Conservation (phyloP, 768 basidiomycete species). For the Phanerodontia chrysosporium region DNA sequence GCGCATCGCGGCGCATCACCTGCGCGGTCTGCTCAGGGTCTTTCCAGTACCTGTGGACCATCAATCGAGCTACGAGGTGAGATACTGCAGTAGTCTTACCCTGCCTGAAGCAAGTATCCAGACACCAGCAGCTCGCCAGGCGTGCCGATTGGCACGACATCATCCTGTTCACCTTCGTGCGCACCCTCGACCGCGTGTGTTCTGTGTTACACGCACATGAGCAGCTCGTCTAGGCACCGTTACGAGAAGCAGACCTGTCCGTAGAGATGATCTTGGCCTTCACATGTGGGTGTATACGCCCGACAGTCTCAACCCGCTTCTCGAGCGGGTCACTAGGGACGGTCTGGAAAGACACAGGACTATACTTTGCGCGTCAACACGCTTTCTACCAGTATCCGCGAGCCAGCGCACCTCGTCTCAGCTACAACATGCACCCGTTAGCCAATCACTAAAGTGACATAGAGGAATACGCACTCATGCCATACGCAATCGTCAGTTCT, state of each 20-base stretch:
- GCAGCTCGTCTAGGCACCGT: neutral
- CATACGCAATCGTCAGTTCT: conserved; percentile 76
- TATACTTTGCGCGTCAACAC: conserved; percentile 21
- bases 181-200: neutral
- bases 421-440: conserved; percentile 37
- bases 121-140: conserved; percentile 73
- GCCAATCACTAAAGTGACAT: neutral
- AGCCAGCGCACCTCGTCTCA: conserved; percentile 53
- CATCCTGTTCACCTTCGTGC: neutral
- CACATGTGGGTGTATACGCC: conserved; percentile 71
- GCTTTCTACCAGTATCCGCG: neutral
- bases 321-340: conserved; percentile 61
- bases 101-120: conserved; percentile 78
- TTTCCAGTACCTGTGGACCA: conserved; percentile 60
- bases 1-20: conserved; percentile 53
- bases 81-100: conserved; percentile 36
- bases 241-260: conserved; percentile 33
- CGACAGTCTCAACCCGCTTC: conserved; percentile 81
- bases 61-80: neutral
- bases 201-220: neutral
- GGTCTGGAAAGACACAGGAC: conserved; percentile 84
- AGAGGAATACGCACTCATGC: conserved; percentile 65
- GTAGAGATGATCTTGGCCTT: conserved; percentile 65
- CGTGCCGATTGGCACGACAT: conserved; percentile 56
- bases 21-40: conserved; percentile 62